A percentile compares a stretch with the other conserved stretches of the same genome.
Conservation (phyloP, 139 green algal genomes). For the Coelastrella sp. region DNA sequence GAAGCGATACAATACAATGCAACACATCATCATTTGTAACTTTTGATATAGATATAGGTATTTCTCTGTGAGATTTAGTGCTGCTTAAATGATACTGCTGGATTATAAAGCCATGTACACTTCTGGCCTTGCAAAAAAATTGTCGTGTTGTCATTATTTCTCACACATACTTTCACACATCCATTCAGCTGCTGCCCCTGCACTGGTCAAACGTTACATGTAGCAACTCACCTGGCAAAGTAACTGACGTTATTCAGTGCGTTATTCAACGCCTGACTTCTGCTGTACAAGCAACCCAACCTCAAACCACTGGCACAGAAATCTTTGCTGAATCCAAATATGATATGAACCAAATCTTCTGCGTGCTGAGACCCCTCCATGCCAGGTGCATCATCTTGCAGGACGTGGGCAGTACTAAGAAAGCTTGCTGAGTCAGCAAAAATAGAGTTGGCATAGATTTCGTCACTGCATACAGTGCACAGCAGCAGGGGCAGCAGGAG, state of each 20-base stretch:
- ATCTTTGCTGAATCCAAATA: constrained; percentile 76
- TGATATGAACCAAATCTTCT: constrained; percentile 55
- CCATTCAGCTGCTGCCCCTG: too few relatives aligned
- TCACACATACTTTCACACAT: too few relatives aligned
- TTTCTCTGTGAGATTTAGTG: too few relatives aligned
- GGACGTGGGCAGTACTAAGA: constrained; percentile 60
- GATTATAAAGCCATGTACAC: too few relatives aligned
- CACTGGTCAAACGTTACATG: not conserved
- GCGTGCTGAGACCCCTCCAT: not conserved
- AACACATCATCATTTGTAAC: too few relatives aligned
- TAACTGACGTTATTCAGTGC: constrained; percentile 67
- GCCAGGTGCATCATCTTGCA: constrained; percentile 53
- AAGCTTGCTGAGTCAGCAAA: constrained; percentile 51
- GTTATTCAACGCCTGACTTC: constrained; percentile 59
- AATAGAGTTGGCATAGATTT: constrained; percentile 83
- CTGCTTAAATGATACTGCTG: too few relatives aligned
- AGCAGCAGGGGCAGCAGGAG: not conserved
- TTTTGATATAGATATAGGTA: too few relatives aligned
- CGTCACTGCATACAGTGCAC: constrained; percentile 64
- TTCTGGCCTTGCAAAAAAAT: too few relatives aligned
- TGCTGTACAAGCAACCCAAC: constrained; percentile 74
- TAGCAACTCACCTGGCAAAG: constrained; percentile 60
- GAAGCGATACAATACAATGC: too few relatives aligned
- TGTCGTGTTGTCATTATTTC: too few relatives aligned
- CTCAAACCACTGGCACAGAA: constrained; percentile 72